Percentiles rank a stretch among this genome's conserved stretches.
Evolutionary conservation across 2,329 filamentous ascomycete species (phyloP).

Genomic region (Scedosporium minutisporum): DNA sequence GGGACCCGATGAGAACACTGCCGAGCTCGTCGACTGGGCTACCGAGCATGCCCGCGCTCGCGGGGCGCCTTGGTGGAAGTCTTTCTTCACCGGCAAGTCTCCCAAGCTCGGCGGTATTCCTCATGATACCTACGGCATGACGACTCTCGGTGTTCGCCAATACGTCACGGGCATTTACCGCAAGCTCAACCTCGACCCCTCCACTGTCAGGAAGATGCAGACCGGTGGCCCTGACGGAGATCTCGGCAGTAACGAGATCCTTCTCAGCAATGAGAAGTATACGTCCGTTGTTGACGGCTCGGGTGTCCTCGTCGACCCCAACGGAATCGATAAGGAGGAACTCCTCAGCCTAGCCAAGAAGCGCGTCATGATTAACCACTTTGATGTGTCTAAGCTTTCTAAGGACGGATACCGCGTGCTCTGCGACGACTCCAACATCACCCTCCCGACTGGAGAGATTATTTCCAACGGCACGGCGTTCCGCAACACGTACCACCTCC

Average conservation of each 20-base stretch:
- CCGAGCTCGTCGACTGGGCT: constrained; percentile 96
- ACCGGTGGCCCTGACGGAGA: constrained; percentile 96
- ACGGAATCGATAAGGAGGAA: constrained; percentile 78
- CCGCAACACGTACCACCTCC: constrained; percentile 95
- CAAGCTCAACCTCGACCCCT: constrained; percentile 83
- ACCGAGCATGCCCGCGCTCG: constrained; percentile 82
- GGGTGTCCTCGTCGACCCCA: constrained; percentile 86
- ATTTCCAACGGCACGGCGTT: constrained; percentile 88
- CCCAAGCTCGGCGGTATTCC: constrained; percentile 93
- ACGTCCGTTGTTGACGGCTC: constrained; percentile 91
- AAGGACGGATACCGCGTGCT: constrained; percentile 82
- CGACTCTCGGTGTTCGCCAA: constrained; percentile 88
- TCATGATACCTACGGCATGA: constrained; percentile 96
- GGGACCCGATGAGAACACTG: constrained; percentile 98
- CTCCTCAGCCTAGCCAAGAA: constrained; percentile 74
- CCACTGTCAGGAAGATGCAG: constrained; percentile 84
- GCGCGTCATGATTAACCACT: constrained; percentile 83
- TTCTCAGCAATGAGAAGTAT: constrained; percentile 93
- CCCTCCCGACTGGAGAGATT: constrained; percentile 76
- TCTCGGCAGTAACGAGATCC: constrained; percentile 93
- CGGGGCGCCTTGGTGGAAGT: constrained; percentile 98
- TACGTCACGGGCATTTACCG: constrained; percentile 96
- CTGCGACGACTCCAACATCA: constrained; percentile 82
- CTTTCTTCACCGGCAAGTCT: constrained; percentile 98
- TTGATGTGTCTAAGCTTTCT: constrained; percentile 77